These are phyloP conservation scores for Bretziella fagacearum DNA, from an alignment of 2,329 filamentous ascomycete species.

Conservation along the genomic window DNA sequence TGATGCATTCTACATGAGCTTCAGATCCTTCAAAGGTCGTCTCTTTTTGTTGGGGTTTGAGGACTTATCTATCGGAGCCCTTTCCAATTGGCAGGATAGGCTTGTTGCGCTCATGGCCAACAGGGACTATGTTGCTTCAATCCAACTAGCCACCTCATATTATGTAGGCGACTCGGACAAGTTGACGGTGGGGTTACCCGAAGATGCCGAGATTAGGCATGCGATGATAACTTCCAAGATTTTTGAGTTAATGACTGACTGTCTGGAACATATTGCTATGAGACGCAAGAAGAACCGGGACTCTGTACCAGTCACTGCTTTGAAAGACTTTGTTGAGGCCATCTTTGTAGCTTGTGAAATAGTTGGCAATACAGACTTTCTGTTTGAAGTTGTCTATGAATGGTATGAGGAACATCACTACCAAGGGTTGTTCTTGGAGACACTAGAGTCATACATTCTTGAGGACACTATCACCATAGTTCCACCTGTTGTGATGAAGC, in stretches of 20 bases:
- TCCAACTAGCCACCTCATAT: slow-evolving; percentile 78
- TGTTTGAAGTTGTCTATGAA: slow-evolving; percentile 83
- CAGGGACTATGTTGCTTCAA: slow-evolving; percentile 87
- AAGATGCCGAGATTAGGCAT: slow-evolving; percentile 60
- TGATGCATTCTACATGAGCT: slow-evolving; percentile 96
- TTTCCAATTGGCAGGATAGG: slow-evolving; percentile 95
- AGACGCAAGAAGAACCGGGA: slow-evolving; percentile 3
- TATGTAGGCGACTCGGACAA: slow-evolving; percentile 86
- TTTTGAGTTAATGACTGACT: slow-evolving; percentile 83
- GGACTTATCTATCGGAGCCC: slow-evolving; percentile 72
- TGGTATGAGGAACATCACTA: slow-evolving; percentile 52
- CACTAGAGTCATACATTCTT: slow-evolving; percentile 73
- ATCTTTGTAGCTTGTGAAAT: slow-evolving; percentile 71
- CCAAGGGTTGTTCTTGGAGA: slow-evolving; percentile 61
- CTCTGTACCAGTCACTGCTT: slow-evolving; percentile 2
- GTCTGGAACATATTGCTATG: slow-evolving; percentile 50
- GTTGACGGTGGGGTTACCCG: slow-evolving; percentile 80
- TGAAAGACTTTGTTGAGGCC: slow-evolving; percentile 52
- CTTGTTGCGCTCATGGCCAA: slow-evolving; percentile 88
- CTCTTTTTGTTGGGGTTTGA: slow-evolving; percentile 89
- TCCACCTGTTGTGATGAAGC: slow-evolving; percentile 72
- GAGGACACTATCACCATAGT: slow-evolving; percentile 57
- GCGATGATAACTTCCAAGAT: slow-evolving; percentile 74
- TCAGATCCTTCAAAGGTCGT: slow-evolving; percentile 85
- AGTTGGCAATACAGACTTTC: slow-evolving; percentile 61